These are phyloP conservation scores for Scleroderma bovista DNA, from an alignment of 768 basidiomycete species.

Conservation along the genomic window DNA sequence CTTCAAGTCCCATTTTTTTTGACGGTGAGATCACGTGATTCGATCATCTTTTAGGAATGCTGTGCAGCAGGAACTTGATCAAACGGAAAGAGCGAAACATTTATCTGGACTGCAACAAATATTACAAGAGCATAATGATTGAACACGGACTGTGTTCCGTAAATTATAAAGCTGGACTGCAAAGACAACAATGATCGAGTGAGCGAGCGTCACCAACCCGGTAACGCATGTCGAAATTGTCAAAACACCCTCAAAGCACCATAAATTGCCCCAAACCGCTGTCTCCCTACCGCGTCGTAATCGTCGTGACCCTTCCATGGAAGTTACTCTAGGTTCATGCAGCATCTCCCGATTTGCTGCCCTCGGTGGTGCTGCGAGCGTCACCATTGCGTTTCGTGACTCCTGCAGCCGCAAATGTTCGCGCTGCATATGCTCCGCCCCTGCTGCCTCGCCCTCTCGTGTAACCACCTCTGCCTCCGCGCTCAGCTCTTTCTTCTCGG, in stretches of 20 bases:
- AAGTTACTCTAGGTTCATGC: constrained; percentile 12
- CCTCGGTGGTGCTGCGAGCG: constrained; percentile 21
- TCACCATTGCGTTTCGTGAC: constrained; percentile 40
- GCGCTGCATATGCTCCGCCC: constrained; percentile 49
- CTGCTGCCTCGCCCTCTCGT: constrained; percentile 48
- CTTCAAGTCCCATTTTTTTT: neutral
- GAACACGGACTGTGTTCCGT: constrained; percentile 19
- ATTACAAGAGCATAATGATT: constrained; percentile 14
- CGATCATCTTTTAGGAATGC: neutral
- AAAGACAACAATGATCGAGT: constrained; percentile 8
- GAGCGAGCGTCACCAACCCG: constrained; percentile 6
- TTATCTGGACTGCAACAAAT: constrained; percentile 9
- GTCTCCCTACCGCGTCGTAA: constrained; percentile 6
- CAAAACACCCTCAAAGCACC: constrained; percentile 12
- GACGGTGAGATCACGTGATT: neutral
- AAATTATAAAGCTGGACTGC: constrained; percentile 8
- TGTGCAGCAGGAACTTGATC: neutral
- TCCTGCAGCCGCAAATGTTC: constrained; percentile 67
- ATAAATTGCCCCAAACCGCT: constrained; percentile 14
- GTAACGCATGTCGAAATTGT: constrained; percentile 10
- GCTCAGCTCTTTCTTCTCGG: constrained; percentile 35
- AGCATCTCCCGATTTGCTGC: constrained; percentile 20
- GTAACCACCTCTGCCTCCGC: constrained; percentile 43
- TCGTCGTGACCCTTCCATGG: neutral
- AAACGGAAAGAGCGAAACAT: constrained; percentile 6